A percentile compares a stretch with the other conserved stretches of the same genome.
Evolutionary conservation across 23 red algal species (phyloP).

Genomic region (Cyanidiococcus yangmingshanensis): DNA sequence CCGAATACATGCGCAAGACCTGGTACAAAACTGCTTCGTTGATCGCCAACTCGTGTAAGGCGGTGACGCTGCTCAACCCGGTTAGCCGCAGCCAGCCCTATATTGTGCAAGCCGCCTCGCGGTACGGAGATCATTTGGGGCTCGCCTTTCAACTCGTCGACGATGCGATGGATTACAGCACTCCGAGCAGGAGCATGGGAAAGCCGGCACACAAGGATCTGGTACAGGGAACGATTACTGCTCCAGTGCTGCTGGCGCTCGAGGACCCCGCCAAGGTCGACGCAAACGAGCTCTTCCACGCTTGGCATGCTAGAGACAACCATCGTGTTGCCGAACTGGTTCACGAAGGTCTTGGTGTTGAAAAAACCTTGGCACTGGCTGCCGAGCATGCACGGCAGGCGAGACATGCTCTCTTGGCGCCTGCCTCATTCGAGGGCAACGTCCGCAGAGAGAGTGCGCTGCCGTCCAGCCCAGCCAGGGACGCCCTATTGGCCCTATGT

Average conservation of each 20-base stretch:
- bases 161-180: conserved; percentile 74
- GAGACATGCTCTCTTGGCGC: conserved; percentile 20
- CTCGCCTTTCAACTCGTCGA: conserved; percentile 92
- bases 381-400: conserved; percentile 38
- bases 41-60: conserved; percentile 84
- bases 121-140: conserved; percentile 76
- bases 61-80: conserved; percentile 61
- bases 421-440: not conserved
- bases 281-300: conserved; percentile 34
- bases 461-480: conserved; percentile 5
- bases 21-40: conserved; percentile 97
- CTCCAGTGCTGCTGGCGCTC: conserved; percentile 68
- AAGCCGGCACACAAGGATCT: conserved; percentile 86
- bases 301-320: conserved; percentile 45
- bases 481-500: not conserved
- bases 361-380: conserved; percentile 72
- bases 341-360: conserved; percentile 44
- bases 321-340: conserved; percentile 39
- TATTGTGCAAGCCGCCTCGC: conserved; percentile 52
- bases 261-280: conserved; percentile 40
- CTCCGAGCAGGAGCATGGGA: conserved; percentile 34
- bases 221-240: conserved; percentile 55
- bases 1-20: conserved; percentile 70
- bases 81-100: conserved; percentile 20
- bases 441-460: not conserved